phyloP scores from a whole-genome alignment of 371 early-diverging fungal species.

The Mucor irregularis region DNA sequence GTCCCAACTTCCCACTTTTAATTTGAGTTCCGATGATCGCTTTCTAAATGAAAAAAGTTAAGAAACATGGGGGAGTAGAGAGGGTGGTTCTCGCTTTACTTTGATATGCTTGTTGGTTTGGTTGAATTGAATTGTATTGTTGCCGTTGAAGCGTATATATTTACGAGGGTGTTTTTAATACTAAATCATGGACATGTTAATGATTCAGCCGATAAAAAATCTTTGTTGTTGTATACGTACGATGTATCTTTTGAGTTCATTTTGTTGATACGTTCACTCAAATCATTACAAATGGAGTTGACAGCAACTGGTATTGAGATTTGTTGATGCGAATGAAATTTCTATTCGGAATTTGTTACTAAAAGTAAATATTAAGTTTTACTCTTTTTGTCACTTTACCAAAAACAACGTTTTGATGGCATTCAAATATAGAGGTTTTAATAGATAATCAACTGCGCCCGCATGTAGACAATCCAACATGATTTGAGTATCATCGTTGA shows the following conservation, averaged over 20 bases:
- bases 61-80: not conserved
- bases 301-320: not conserved
- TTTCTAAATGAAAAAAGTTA: constrained; percentile 28
- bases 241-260: constrained; percentile 7
- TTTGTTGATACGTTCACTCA: constrained; percentile 9
- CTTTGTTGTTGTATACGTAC: too few species aligned
- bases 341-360: not conserved
- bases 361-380: too few species aligned
- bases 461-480: constrained; percentile 53
- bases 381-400: too few species aligned
- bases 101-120: not conserved
- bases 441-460: constrained; percentile 56
- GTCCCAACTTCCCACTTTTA: constrained; percentile 62
- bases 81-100: not conserved
- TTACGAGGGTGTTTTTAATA: too few species aligned
- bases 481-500: constrained; percentile 27
- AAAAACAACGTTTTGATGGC: constrained; percentile 57
- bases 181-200: too few species aligned
- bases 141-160: too few species aligned
- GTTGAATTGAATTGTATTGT: too few species aligned
- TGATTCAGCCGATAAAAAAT: too few species aligned
- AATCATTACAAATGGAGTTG: constrained; percentile 9
- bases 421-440: constrained; percentile 54
- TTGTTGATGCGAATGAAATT: constrained; percentile 2
- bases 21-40: constrained; percentile 41